These are phyloP conservation scores for Solanum rostratum DNA, from an alignment of 257 asterid species.

Conservation along the genomic window DNA sequence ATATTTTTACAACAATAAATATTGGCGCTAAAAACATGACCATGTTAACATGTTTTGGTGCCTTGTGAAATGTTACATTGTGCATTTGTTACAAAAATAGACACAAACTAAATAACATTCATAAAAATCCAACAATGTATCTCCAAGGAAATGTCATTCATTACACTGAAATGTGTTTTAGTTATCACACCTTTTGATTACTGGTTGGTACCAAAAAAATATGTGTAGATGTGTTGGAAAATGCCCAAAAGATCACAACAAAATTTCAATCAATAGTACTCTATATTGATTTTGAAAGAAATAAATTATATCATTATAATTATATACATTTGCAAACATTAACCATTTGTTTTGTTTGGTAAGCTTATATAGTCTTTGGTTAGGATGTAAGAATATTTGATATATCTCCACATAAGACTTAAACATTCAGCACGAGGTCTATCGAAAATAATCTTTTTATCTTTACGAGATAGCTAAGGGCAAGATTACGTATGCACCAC, in stretches of 20 bases:
- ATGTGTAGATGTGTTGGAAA: neutral
- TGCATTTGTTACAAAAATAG: neutral
- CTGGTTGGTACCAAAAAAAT: neutral
- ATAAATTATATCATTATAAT: neutral
- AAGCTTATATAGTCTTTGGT: too few species aligned
- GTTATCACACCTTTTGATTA: neutral
- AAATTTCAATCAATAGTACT: neutral
- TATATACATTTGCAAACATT: too few species aligned
- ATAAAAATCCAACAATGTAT: neutral
- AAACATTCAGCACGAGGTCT: neutral
- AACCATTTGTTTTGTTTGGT: too few species aligned
- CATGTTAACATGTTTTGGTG: neutral
- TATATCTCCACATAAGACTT: neutral
- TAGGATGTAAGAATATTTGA: neutral
- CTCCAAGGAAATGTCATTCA: neutral
- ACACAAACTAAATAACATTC: neutral
- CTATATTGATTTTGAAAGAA: neutral
- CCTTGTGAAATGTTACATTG: neutral
- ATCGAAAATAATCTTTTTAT: rapidly evolving
- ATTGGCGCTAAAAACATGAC: too few species aligned
- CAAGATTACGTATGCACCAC: too few species aligned
- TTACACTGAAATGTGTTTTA: neutral
- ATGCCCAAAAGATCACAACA: neutral
- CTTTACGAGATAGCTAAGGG: too few species aligned
- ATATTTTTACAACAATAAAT: too few species aligned